Conservation (phyloP, 345 rosid species). For the Gossypium ekmanianum region DNA sequence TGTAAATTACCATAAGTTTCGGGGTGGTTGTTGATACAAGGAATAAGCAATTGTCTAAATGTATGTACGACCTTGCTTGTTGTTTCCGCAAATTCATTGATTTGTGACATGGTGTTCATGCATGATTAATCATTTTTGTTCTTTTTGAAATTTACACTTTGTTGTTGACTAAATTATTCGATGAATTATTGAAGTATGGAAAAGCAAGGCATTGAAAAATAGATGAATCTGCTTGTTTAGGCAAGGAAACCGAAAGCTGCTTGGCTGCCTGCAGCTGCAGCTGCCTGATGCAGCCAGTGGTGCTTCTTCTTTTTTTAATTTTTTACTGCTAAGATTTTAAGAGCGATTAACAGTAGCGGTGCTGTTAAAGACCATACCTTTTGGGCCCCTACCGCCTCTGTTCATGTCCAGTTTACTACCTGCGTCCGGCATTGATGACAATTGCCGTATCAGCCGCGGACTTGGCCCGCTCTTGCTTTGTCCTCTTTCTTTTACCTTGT, state of each 20-base stretch:
- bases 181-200: too few species aligned
- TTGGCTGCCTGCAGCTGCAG: neutral
- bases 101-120: too few species aligned
- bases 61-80: too few species aligned
- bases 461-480: conserved; percentile 2
- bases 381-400: neutral
- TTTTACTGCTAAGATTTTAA: neutral
- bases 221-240: neutral
- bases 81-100: too few species aligned
- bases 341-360: neutral
- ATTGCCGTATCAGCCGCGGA: neutral
- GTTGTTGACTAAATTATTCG: too few species aligned
- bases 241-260: neutral
- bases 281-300: too few species aligned
- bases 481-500: neutral
- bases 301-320: neutral
- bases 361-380: neutral
- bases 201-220: too few species aligned
- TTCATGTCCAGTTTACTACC: neutral
- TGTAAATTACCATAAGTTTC: too few species aligned
- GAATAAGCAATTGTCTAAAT: too few species aligned
- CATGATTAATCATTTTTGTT: too few species aligned
- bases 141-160: too few species aligned
- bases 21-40: too few species aligned
- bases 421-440: neutral